Evolutionary conservation across 257 asterid genomes (phyloP).

Genomic region (Plantago elongata): DNA sequence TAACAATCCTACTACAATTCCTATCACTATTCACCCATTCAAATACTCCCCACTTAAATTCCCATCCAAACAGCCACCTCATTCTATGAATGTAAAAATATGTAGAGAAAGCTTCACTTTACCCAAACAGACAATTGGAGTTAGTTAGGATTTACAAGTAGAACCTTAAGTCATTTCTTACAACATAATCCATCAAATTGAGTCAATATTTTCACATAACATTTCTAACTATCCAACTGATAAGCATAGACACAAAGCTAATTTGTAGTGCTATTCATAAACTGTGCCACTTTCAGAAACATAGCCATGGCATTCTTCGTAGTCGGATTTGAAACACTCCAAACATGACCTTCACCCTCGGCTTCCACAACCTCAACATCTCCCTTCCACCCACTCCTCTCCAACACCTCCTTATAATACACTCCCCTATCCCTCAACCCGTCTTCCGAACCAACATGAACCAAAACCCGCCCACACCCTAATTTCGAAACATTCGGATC

Average conservation of each 20-base stretch:
- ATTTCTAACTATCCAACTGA: no score
- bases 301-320: constrained; percentile 23
- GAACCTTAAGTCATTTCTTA: no score
- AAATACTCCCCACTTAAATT: no score
- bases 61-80: no score
- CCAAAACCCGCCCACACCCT: constrained; percentile 20
- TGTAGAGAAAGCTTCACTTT: no score
- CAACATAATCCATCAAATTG: no score
- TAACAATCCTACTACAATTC: no score
- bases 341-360: constrained; percentile 38
- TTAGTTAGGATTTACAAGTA: no score
- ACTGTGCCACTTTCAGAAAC: constrained; percentile 29
- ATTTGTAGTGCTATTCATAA: constrained; percentile 20
- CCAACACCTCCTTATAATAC: constrained; percentile 27
- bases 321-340: constrained; percentile 30
- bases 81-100: no score
- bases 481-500: constrained; percentile 19
- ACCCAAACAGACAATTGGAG: no score
- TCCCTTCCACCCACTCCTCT: constrained; percentile 48
- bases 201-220: background rate
- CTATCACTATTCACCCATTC: no score
- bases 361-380: constrained; percentile 36
- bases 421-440: constrained; percentile 28
- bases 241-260: no score
- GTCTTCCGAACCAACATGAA: constrained; percentile 30